Evolutionary conservation across 1,139 yeast genomes (phyloP).

Genomic region (Saccharomycopsis phalli): DNA sequence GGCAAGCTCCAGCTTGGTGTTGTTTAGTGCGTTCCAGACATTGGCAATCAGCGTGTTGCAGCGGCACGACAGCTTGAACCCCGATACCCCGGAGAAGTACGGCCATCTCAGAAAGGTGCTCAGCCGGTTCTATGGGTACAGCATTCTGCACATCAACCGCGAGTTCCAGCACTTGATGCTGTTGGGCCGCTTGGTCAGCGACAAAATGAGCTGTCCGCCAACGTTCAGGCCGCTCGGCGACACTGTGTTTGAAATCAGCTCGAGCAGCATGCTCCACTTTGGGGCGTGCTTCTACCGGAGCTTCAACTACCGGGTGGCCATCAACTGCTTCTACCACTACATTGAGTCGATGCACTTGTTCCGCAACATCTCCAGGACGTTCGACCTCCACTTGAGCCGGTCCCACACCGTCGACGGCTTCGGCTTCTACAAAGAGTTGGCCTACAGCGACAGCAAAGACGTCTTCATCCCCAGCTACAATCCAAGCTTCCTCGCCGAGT

Average conservation of each 20-base stretch:
- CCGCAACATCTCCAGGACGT: not conserved
- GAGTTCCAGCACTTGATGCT: constrained; percentile 1
- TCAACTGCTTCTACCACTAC: constrained; percentile 13
- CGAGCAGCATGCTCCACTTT: constrained; percentile 11
- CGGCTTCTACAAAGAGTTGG: constrained; percentile 12
- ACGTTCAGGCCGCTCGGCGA: not conserved
- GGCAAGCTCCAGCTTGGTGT: not conserved
- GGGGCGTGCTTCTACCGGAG: constrained; percentile 8
- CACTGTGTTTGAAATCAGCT: constrained; percentile 4
- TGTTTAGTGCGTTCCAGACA: constrained; percentile 4
- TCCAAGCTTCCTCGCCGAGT: constrained; percentile 6
- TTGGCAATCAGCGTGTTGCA: constrained; percentile 4
- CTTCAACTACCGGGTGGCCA: constrained; percentile 8
- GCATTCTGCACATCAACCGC: constrained; percentile 6
- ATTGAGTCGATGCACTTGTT: constrained; percentile 3
- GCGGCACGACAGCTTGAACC: constrained; percentile 2
- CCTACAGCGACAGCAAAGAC: constrained; percentile 11
- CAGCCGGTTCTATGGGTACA: not conserved
- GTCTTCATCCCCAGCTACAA: constrained; percentile 15
- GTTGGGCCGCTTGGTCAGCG: not conserved
- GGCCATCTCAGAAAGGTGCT: not conserved
- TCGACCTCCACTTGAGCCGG: not conserved
- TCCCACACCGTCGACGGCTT: constrained; percentile 11
- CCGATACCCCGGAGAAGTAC: not conserved
- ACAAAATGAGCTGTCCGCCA: no score